Conservation (phyloP, 176 grass and related monocot genomes). For the Elymus sibiricus region DNA sequence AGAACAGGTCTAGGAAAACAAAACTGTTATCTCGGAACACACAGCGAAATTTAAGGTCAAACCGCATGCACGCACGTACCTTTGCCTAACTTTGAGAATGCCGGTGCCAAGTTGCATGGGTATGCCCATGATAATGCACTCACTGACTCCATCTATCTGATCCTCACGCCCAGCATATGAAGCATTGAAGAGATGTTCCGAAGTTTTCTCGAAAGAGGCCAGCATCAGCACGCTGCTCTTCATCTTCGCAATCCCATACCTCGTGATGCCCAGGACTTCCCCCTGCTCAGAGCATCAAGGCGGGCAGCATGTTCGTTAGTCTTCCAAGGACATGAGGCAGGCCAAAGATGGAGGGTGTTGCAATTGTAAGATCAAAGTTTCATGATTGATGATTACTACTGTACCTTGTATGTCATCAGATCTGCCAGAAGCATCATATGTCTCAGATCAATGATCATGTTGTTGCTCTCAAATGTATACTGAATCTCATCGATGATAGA, state of each 20-base stretch:
- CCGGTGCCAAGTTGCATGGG: slow-evolving; percentile 93
- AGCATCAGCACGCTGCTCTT: slow-evolving; percentile 91
- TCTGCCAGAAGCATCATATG: slow-evolving; percentile 99
- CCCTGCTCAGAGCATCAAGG: slow-evolving; percentile 58
- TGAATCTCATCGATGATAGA: slow-evolving; percentile 84
- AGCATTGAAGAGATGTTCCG: slow-evolving; percentile 91
- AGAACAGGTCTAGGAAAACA: not conserved
- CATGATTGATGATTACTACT: not conserved
- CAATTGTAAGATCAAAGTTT: not conserved
- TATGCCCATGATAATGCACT: slow-evolving; percentile 97
- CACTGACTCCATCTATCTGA: slow-evolving; percentile 85
- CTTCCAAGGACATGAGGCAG: not conserved
- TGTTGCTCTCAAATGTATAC: slow-evolving; percentile 61
- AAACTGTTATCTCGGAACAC: not conserved
- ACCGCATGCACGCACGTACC: slow-evolving; percentile 45
- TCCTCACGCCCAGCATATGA: slow-evolving; percentile 77
- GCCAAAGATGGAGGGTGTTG: not conserved
- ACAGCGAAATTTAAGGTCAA: not conserved
- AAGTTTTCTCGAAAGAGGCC: slow-evolving; percentile 94
- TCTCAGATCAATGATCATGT: slow-evolving; percentile 87
- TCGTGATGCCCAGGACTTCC: slow-evolving; percentile 84
- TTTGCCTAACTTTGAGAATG: slow-evolving; percentile 95
- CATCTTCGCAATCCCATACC: slow-evolving; percentile 93
- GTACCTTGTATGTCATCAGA: slow-evolving; percentile 96
- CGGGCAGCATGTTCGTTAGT: not conserved